Percentiles rank a stretch among this genome's conserved stretches.
Conservation (phyloP, 306 rosid species). For the Fagus sylvatica region DNA sequence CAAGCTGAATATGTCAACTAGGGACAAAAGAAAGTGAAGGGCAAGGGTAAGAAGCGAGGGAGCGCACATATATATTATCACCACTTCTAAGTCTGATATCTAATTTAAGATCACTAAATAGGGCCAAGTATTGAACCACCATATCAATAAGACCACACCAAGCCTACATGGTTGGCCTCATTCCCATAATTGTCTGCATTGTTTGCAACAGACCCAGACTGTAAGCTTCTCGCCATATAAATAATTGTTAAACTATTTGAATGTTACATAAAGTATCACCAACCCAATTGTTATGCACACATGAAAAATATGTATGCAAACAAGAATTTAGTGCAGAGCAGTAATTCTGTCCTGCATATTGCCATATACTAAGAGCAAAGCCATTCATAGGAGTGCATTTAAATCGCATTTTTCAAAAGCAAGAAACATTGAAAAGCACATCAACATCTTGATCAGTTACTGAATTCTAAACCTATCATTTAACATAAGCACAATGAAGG, state of each 20-base stretch:
- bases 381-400: no score
- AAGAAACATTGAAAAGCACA: not conserved
- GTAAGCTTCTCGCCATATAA: not conserved
- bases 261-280: not conserved
- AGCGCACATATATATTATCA: not conserved
- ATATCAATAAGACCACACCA: constrained; percentile 1
- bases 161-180: not conserved
- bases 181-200: not conserved
- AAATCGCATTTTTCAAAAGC: not conserved
- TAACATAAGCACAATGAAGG: constrained; percentile 1
- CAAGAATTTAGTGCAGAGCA: not conserved
- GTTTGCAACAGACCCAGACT: not conserved
- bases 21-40: not conserved
- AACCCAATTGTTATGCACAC: not conserved
- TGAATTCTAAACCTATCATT: not conserved
- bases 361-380: not conserved
- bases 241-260: not conserved
- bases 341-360: not conserved
- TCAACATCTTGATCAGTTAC: not conserved
- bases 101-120: not conserved
- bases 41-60: not conserved
- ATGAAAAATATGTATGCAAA: not conserved
- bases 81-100: not conserved
- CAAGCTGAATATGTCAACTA: not conserved
- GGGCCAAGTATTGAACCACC: not conserved